Evolutionary conservation across 2,329 filamentous ascomycete genomes (phyloP), one percentile per base, ranked within the genome.

Genomic region (Acrodontium crateriforme): DNA sequence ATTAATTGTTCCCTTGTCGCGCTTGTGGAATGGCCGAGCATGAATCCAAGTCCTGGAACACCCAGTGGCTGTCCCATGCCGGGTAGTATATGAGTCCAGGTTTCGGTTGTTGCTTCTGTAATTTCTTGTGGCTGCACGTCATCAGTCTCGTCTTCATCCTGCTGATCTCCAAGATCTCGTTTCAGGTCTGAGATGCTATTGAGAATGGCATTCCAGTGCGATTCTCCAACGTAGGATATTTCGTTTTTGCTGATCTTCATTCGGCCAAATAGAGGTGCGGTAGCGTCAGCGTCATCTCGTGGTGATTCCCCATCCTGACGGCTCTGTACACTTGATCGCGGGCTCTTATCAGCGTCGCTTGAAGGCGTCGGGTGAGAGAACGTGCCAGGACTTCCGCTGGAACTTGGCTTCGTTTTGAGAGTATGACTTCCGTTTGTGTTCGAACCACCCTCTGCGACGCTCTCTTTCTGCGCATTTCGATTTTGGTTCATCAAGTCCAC

Each of bases 131-230:
- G 16, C 2, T 14, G 12, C 13, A 29, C 20, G n/a, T 37, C 31
- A 9, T 22, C 29, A 1, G 30, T 28, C 3, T 28, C 26, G 3
- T 44, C 41, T 2, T 41, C 34, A 3, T 38, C 33, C 9, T 40
- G 40, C 2, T 42, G 44, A 10, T 47, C 42, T 3, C 36, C 45
- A 4, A 54, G 36, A 14, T 52, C 46, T 9, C 44, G 37, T 30
- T 50, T 52, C 23, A 53, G 25, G 5, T 52, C 49, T 15, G 40
- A 44, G 16, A 54, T 53, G 53, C 85, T 80, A 41, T 72, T 66
- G 30, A 91, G 59, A 29, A 91, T 71, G 20, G 76, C 72, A 43
- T 80, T 76, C 82, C 83, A 91, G 53, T 89, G 79, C 30, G 80
- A 76, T 39, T 83, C 77, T 31, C 81, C 83, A 36, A 87, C 62